Conservation (phyloP, 805 yeast species). For the Candida piceae region DNA sequence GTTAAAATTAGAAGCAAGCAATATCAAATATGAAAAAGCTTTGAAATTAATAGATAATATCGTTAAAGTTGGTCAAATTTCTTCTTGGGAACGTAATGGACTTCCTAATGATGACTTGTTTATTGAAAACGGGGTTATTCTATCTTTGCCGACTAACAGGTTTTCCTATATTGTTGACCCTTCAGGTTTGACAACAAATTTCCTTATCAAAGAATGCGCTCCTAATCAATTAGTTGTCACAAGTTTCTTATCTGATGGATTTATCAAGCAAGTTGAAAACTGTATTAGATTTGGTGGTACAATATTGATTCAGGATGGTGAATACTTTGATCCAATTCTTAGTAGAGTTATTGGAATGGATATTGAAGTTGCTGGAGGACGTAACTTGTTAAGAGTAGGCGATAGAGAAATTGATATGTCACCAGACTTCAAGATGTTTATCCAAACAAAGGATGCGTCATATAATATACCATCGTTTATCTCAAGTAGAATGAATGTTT, state of each 20-base stretch:
- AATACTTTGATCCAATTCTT: constrained; percentile 70
- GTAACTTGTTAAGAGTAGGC: constrained; percentile 58
- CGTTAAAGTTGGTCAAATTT: constrained; percentile 34
- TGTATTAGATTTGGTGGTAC: constrained; percentile 80
- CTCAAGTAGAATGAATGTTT: constrained; percentile 53
- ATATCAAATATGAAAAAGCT: constrained; percentile 36
- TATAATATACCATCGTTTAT: constrained; percentile 47
- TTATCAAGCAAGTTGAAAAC: constrained; percentile 66
- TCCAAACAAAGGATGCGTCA: constrained; percentile 58
- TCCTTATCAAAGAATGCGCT: constrained; percentile 30
- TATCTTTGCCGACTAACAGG: constrained; percentile 26
- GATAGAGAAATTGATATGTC: constrained; percentile 62
- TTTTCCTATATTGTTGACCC: constrained; percentile 76
- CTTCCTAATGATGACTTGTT: constrained; percentile 55
- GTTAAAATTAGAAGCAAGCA: constrained; percentile 27
- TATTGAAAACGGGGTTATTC: constrained; percentile 57
- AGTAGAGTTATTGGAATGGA: constrained; percentile 60
- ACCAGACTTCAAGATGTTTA: constrained; percentile 51
- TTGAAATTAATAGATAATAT: constrained; percentile 34
- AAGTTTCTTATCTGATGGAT: constrained; percentile 67
- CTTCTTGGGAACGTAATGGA: constrained; percentile 49
- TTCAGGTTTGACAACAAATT: constrained; percentile 38
- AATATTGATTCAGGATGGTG: constrained; percentile 73
- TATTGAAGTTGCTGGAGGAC: constrained; percentile 60
- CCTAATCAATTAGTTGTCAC: constrained; percentile 45